A percentile compares a stretch with the other conserved stretches of the same genome.
Evolutionary conservation across 352 stramenopile species (phyloP).

Genomic region (Phytophthora fragariae): DNA sequence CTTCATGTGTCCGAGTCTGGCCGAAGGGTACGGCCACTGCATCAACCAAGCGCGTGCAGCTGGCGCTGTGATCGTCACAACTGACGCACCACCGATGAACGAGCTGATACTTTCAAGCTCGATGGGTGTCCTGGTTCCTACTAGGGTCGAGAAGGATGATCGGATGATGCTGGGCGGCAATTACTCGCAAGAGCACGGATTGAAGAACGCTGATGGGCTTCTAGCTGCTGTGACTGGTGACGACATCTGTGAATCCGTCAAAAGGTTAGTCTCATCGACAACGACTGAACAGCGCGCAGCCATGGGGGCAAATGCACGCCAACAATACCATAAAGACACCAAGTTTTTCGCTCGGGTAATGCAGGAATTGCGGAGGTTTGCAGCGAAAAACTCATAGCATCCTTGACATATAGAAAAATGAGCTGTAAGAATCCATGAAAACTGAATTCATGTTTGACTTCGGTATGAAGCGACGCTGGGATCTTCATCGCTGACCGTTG

Average conservation of each 20-base stretch:
- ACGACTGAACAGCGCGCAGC: neutral
- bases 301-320: neutral
- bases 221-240: neutral
- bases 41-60: constrained; percentile 1
- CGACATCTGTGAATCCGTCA: neutral
- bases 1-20: constrained; percentile 3
- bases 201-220: neutral
- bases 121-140: neutral
- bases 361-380: neutral
- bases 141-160: neutral
- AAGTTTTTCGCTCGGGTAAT: neutral
- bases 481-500: neutral
- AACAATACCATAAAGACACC: constrained; percentile 4
- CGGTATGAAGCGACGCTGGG: neutral
- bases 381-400: neutral
- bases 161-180: neutral
- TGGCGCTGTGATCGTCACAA: neutral
- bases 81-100: neutral
- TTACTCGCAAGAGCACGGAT: neutral
- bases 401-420: too few species aligned
- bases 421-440: too few species aligned
- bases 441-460: neutral
- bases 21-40: neutral
- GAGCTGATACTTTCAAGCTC: neutral
- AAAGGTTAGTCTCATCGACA: neutral